Conservation (phyloP, 2,329 filamentous ascomycete genomes). For the Chrysosporium queenslandicum region DNA sequence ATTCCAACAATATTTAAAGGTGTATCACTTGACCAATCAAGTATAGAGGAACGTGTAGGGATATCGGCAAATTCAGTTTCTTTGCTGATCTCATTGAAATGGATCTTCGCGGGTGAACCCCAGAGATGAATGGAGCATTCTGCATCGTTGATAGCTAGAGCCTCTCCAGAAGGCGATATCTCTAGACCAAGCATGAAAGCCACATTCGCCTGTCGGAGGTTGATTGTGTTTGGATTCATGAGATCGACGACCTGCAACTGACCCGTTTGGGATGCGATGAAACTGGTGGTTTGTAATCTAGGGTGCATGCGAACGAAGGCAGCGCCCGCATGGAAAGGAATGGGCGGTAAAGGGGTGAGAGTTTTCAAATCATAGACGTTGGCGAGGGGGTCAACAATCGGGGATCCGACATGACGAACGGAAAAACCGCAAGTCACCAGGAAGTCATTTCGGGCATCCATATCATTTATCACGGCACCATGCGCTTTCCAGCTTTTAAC, state of each 20-base stretch:
- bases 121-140: constrained; percentile 74
- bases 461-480: constrained; percentile 79
- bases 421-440: constrained; percentile 93
- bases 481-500: constrained; percentile 88
- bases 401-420: constrained; percentile 64
- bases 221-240: constrained; percentile 83
- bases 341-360: constrained; percentile 73
- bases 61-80: constrained; percentile 68
- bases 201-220: constrained; percentile 72
- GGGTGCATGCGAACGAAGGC: constrained; percentile 96
- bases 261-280: constrained; percentile 82
- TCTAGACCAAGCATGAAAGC: constrained; percentile 71
- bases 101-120: constrained; percentile 76
- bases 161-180: constrained; percentile 78
- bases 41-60: constrained; percentile 49
- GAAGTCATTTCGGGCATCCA: constrained; percentile 93
- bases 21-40: constrained; percentile 64
- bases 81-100: constrained; percentile 72
- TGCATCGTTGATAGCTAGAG: constrained; percentile 67
- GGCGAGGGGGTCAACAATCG: constrained; percentile 82
- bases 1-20: constrained; percentile 80
- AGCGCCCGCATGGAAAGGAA: constrained; percentile 83
- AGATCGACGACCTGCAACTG: constrained; percentile 94
- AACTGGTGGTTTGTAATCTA: constrained; percentile 85
- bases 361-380: constrained; percentile 95